Evolutionary conservation across 495 filamentous ascomycete species (phyloP).

Genomic region (Talaromyces thailandensis): DNA sequence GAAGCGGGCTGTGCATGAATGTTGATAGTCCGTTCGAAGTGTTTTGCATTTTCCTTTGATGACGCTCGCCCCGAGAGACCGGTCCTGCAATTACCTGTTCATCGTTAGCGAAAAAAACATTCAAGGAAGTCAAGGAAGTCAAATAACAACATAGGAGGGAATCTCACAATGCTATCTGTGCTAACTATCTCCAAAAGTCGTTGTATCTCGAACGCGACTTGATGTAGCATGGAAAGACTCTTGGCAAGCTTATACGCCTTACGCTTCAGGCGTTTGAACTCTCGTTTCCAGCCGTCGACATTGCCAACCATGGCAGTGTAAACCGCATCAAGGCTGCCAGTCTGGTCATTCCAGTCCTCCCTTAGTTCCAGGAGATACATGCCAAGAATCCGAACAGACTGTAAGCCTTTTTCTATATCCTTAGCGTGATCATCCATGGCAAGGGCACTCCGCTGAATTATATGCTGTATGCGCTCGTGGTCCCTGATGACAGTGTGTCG

Average conservation of each 20-base stretch:
- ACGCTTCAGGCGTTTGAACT: constrained; percentile 58
- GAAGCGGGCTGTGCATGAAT: not conserved
- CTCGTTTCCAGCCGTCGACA: constrained; percentile 74
- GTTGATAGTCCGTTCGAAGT: not conserved
- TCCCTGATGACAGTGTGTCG: constrained; percentile 72
- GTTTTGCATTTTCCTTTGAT: not conserved
- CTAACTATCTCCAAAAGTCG: constrained; percentile 64
- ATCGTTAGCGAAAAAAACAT: not conserved
- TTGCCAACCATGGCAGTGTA: constrained; percentile 77
- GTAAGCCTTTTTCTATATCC: constrained; percentile 70
- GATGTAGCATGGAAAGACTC: constrained; percentile 52
- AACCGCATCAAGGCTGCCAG: constrained; percentile 47
- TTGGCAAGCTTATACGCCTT: constrained; percentile 53
- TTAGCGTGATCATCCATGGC: constrained; percentile 66
- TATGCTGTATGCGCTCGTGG: constrained; percentile 86
- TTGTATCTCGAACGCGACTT: constrained; percentile 70
- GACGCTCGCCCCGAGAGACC: not conserved
- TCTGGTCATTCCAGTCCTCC: constrained; percentile 40
- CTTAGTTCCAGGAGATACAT: constrained; percentile 60
- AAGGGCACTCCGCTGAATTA: constrained; percentile 64
- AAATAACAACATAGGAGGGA: not conserved
- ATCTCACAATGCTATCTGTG: constrained; percentile 45
- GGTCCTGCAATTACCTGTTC: not conserved
- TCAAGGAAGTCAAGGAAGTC: not conserved
- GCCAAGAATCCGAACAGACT: constrained; percentile 66